Percentiles rank a stretch among this genome's conserved stretches.
Evolutionary conservation across 129 eudicot species (phyloP).

Genomic region (Tagetes patula): DNA sequence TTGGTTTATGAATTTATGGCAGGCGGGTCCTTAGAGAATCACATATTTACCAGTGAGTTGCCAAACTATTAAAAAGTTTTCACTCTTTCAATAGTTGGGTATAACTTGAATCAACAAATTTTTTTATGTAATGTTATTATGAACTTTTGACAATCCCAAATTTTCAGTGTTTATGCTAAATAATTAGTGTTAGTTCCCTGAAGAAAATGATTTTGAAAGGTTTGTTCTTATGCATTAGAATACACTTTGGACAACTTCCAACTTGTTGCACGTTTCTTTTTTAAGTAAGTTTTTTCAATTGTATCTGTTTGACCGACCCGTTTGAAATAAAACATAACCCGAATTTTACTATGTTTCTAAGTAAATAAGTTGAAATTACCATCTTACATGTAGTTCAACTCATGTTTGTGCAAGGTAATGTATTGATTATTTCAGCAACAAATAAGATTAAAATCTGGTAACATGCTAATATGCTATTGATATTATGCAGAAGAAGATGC

Average conservation of each 20-base stretch:
- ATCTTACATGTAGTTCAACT: neutral
- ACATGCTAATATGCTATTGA: neutral
- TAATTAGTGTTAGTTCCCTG: neutral
- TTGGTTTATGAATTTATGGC: conserved; percentile 96
- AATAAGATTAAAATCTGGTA: neutral
- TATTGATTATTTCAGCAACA: neutral
- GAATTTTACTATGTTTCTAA: neutral
- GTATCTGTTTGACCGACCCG: neutral
- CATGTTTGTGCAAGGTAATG: neutral
- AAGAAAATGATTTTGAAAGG: neutral
- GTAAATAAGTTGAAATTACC: neutral
- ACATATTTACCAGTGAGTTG: conserved; percentile 75
- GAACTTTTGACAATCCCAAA: neutral
- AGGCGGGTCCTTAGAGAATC: conserved; percentile 87
- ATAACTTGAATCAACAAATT: neutral
- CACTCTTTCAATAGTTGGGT: neutral
- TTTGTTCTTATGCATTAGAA: neutral
- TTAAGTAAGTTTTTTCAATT: neutral
- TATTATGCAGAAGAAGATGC: conserved; percentile 48
- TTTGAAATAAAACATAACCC: neutral
- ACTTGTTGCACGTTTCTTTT: neutral
- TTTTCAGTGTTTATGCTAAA: neutral
- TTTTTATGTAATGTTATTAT: neutral
- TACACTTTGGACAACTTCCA: neutral
- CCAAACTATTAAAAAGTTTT: conserved; percentile 17